A percentile compares a stretch with the other conserved stretches of the same genome.
Conservation (phyloP, 768 basidiomycete species). For the Boletus speciosus region DNA sequence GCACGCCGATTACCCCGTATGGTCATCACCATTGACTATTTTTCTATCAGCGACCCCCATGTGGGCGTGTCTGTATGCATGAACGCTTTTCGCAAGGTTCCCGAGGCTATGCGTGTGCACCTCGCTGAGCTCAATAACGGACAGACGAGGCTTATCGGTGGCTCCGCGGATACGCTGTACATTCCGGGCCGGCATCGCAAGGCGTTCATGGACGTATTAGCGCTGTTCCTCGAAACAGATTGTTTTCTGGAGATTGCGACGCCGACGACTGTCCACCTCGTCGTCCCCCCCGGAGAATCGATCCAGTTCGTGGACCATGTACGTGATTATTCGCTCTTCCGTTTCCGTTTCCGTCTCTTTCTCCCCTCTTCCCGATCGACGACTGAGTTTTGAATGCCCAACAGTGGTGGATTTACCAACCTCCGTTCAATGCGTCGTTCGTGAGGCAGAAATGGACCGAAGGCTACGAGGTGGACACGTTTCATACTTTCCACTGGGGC, state of each 20-base stretch:
- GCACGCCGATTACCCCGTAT: background rate
- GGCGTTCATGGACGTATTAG: slow-evolving; percentile 40
- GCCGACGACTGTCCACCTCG: slow-evolving; percentile 44
- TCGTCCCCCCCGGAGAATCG: slow-evolving; percentile 35
- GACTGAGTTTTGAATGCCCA: background rate
- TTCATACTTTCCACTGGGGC: slow-evolving; percentile 52
- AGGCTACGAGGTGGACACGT: slow-evolving; percentile 49
- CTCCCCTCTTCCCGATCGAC: background rate
- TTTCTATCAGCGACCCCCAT: slow-evolving; percentile 36
- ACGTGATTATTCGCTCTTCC: slow-evolving; percentile 8
- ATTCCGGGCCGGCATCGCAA: slow-evolving; percentile 41
- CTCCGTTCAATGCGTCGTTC: slow-evolving; percentile 44
- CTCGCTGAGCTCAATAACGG: slow-evolving; percentile 35
- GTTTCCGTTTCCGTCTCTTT: no score
- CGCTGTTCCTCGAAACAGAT: slow-evolving; percentile 43
- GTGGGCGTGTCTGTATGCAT: slow-evolving; percentile 45
- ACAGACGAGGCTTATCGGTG: slow-evolving; percentile 41
- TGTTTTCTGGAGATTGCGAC: slow-evolving; percentile 50
- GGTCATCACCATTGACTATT: background rate
- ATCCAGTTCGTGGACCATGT: slow-evolving; percentile 50
- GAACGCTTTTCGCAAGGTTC: slow-evolving; percentile 37
- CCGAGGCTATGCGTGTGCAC: slow-evolving; percentile 34
- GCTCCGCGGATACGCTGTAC: slow-evolving; percentile 48
- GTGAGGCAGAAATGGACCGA: slow-evolving; percentile 45
- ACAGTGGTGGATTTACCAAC: slow-evolving; percentile 48